Evolutionary conservation across 2,329 filamentous ascomycete species (phyloP).

Genomic region (Xylaria arbuscula): DNA sequence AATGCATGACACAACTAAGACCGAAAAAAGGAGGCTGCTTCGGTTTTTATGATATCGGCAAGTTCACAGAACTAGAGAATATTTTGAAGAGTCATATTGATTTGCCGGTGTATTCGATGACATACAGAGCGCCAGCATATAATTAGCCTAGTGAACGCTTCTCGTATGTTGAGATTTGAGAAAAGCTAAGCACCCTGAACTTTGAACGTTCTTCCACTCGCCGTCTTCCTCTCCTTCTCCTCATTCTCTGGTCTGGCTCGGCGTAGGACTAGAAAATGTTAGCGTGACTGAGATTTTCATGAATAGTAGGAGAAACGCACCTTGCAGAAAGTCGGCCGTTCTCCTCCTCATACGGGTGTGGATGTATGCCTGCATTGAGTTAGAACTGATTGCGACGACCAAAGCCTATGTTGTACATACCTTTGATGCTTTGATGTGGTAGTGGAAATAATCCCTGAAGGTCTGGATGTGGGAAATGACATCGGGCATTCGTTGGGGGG

Average conservation of each 20-base stretch:
- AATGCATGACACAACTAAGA: neutral
- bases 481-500: slow-evolving; percentile 87
- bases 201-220: slow-evolving; percentile 92
- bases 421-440: slow-evolving; percentile 99
- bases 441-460: slow-evolving; percentile 99
- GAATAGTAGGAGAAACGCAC: slow-evolving; percentile 61
- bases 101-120: slow-evolving; percentile 11
- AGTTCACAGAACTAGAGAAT: neutral
- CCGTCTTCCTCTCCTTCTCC: slow-evolving; percentile 98
- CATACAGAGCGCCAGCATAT: slow-evolving; percentile 4
- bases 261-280: slow-evolving; percentile 76
- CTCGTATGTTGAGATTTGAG: neutral
- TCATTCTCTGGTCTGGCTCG: slow-evolving; percentile 94
- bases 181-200: slow-evolving; percentile 47
- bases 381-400: slow-evolving; percentile 16
- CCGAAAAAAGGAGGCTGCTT: neutral
- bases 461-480: slow-evolving; percentile 99
- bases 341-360: slow-evolving; percentile 97
- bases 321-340: slow-evolving; percentile 98
- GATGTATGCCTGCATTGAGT: slow-evolving; percentile 77
- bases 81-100: neutral
- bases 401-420: slow-evolving; percentile 52
- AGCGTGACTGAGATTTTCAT: slow-evolving; percentile 45
- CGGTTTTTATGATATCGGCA: neutral
- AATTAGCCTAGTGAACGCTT: slow-evolving; percentile 3